phyloP scores from a whole-genome alignment of 2,329 filamentous ascomycete species.

The Reticulascus tulasneorum region DNA sequence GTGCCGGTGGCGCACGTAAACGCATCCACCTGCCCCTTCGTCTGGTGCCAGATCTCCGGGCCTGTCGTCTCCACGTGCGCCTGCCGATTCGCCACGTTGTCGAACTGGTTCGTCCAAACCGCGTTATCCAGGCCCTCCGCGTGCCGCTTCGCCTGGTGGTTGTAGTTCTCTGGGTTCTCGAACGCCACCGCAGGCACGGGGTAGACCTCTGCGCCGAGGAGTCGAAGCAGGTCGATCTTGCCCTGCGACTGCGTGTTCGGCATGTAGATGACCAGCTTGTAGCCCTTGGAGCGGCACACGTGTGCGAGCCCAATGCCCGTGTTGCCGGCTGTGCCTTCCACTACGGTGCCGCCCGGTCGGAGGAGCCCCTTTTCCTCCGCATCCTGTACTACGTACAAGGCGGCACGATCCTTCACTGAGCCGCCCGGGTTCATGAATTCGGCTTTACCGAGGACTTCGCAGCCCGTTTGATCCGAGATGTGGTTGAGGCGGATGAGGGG shows the following conservation, averaged over 20 bases:
- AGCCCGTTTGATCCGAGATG: slow-evolving; percentile 86
- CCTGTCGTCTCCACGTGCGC: slow-evolving; percentile 97
- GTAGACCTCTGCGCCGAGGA: slow-evolving; percentile 92
- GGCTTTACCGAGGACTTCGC: slow-evolving; percentile 91
- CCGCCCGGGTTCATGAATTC: slow-evolving; percentile 99
- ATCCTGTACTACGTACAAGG: slow-evolving; percentile 88
- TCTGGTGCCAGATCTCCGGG: slow-evolving; percentile 96
- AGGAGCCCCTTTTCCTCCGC: slow-evolving; percentile 86
- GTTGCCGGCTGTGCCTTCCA: slow-evolving; percentile 96
- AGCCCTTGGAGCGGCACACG: slow-evolving; percentile 87
- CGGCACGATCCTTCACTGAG: slow-evolving; percentile 92
- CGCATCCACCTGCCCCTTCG: slow-evolving; percentile 77
- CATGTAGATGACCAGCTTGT: slow-evolving; percentile 99
- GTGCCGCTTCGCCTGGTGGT: slow-evolving; percentile 88
- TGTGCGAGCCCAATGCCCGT: slow-evolving; percentile 97
- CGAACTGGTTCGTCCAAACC: slow-evolving; percentile 99
- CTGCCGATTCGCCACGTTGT: slow-evolving; percentile 89
- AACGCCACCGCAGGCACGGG: slow-evolving; percentile 94
- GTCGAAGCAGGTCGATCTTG: slow-evolving; percentile 88
- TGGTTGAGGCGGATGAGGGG: slow-evolving; percentile 86
- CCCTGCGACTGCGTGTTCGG: slow-evolving; percentile 97
- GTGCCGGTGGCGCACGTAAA: slow-evolving; percentile 96
- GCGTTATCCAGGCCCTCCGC: slow-evolving; percentile 83
- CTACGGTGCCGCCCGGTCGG: slow-evolving; percentile 82
- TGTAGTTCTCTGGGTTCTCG: slow-evolving; percentile 95